Percentiles rank a stretch among this genome's conserved stretches.
Evolutionary conservation across 768 basidiomycete species (phyloP).

Genomic region (Kwoniella mangroviensis): DNA sequence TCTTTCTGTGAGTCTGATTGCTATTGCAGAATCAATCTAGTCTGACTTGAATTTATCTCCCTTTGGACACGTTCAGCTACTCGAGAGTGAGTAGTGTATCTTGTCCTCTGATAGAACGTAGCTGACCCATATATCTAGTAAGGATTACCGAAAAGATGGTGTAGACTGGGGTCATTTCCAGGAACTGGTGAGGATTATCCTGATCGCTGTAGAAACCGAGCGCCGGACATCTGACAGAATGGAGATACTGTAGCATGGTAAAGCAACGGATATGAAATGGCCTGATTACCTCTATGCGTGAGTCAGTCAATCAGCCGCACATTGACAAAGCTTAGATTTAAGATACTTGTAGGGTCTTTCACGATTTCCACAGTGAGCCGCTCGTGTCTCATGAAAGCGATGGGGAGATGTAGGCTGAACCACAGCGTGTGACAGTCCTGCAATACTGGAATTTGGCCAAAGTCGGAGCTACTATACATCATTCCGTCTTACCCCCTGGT

Average conservation of each 20-base stretch:
- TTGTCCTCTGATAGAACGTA: neutral
- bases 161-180: slow-evolving; percentile 25
- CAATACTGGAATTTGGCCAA: slow-evolving; percentile 31
- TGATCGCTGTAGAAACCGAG: neutral
- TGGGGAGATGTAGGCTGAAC: too few species aligned
- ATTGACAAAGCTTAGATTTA: too few species aligned
- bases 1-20: slow-evolving; percentile 22
- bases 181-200: slow-evolving; percentile 11
- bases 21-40: neutral
- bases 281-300: slow-evolving; percentile 28
- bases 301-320: neutral
- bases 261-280: slow-evolving; percentile 34
- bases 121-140: slow-evolving; percentile 4
- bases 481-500: slow-evolving; percentile 26
- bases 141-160: slow-evolving; percentile 26
- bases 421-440: slow-evolving; percentile 3
- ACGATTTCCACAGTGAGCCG: slow-evolving; percentile 22
- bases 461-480: slow-evolving; percentile 23
- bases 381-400: too few species aligned
- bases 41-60: neutral
- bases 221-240: neutral
- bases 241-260: slow-evolving; percentile 12
- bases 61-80: slow-evolving; percentile 9
- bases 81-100: slow-evolving; percentile 4
- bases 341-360: slow-evolving; percentile 10